Evolutionary conservation across 148 eudicot genomes (phyloP).

Genomic region (Hydrangea macrophylla): DNA sequence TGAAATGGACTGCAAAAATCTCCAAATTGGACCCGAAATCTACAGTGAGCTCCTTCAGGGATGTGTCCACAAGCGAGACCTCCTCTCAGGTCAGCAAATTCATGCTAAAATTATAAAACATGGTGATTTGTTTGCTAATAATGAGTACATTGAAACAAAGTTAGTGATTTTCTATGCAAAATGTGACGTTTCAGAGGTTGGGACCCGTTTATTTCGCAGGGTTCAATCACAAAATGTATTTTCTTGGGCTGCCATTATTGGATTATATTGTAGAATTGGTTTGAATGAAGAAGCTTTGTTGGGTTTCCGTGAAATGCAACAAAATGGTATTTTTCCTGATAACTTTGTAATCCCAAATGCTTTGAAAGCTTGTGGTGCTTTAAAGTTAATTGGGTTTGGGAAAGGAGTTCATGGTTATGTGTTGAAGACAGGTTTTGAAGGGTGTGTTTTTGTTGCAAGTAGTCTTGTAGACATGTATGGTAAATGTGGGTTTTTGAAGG

Average conservation of each 20-base stretch:
- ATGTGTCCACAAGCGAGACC: conserved; percentile 35
- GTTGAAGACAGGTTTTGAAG: conserved; percentile 38
- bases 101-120: conserved; percentile 47
- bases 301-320: conserved; percentile 37
- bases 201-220: conserved; percentile 26
- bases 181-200: conserved; percentile 37
- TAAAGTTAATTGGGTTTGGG: conserved; percentile 29
- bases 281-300: conserved; percentile 29
- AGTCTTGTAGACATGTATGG: conserved; percentile 68
- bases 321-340: conserved; percentile 33
- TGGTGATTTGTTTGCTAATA: conserved; percentile 35
- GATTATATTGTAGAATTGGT: conserved; percentile 39
- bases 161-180: conserved; percentile 57
- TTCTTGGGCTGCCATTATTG: conserved; percentile 61
- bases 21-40: conserved; percentile 33
- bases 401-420: conserved; percentile 52
- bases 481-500: conserved; percentile 45
- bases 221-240: conserved; percentile 27
- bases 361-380: conserved; percentile 58
- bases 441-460: conserved; percentile 51
- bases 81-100: conserved; percentile 47
- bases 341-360: conserved; percentile 46
- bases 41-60: conserved; percentile 50
- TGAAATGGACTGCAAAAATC: conserved; percentile 25
- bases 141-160: conserved; percentile 53